Base-by-base conservation (phyloP, 768 basidiomycete genomes). In the Ephemerocybe angulata region DNA sequence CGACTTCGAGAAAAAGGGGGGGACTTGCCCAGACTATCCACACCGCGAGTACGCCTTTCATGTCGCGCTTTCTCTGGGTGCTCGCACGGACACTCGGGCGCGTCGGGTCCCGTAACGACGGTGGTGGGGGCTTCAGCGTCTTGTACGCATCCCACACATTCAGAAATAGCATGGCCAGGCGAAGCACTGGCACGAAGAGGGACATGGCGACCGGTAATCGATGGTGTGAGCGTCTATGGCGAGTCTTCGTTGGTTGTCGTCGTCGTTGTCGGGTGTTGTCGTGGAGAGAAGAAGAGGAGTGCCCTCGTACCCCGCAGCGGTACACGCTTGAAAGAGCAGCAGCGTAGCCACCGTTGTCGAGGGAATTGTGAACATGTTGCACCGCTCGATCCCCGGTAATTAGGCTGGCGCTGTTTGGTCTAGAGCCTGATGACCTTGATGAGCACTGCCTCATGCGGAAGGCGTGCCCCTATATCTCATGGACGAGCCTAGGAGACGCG, bases 131-230 rank as follows among this genome's bases (percentile, higher is more conserved):
- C 62, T 88, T 89, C 57, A 93, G 75, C 2, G 84, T 86, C 74
- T 93, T 93, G 78, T 86, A 93, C 1, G 91, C 86, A 57, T 90
- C 88, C 60, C 87, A 92, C 38, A 92, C 75, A 66, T 93, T 93
- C 60, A 88, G 72, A 67, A 90, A 85, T 31, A 91, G 77, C 70
- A 90, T 81, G 56, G 78, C 73, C 55, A 87, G 67, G 33, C 88
- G 86, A 40, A 93, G 82, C 60, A 77, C 61, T 24, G 86, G 85
- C 52, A 90, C 80, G 58, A 90, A 71, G 57, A 81, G 72, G 47
- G 85, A 80, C 90, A 92, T 93, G 46, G 63, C 70, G 52, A 56
- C 41, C 11, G 51, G 42, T 52, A 28, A 17, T 48, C 25, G 27
- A 48, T 48, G 27, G 46, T 28, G 27, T 25, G 27, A 42, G 54